Percentiles rank a stretch among this genome's conserved stretches.
These are phyloP conservation scores for Fusarium sulawesiense DNA, from an alignment of 2,329 filamentous ascomycete genomes.

Conservation along the genomic window DNA sequence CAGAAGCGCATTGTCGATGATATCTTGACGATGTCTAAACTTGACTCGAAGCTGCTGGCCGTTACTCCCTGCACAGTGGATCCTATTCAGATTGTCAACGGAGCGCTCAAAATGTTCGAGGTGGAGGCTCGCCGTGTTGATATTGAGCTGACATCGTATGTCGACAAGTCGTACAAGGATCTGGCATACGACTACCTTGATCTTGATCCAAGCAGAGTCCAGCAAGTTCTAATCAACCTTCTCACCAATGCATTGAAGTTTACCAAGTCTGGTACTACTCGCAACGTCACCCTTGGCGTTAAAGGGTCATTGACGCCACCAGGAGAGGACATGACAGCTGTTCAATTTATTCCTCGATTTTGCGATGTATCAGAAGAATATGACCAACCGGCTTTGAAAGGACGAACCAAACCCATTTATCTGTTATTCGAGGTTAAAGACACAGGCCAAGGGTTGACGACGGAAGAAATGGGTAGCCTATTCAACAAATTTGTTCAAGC, in stretches of 20 bases:
- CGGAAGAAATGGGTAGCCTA: conserved; percentile 77
- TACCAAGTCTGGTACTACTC: conserved; percentile 71
- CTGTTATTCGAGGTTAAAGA: conserved; percentile 81
- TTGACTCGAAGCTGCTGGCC: conserved; percentile 79
- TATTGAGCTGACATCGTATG: conserved; percentile 72
- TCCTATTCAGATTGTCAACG: conserved; percentile 73
- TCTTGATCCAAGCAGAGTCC: conserved; percentile 78
- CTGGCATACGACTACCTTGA: conserved; percentile 72
- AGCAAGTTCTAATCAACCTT: conserved; percentile 84
- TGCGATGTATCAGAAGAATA: conserved; percentile 57
- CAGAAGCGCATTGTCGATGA: conserved; percentile 85
- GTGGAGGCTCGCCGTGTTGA: conserved; percentile 76
- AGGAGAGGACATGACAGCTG: conserved; percentile 56
- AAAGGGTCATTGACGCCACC: conserved; percentile 57
- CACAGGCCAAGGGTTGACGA: conserved; percentile 78
- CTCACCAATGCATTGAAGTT: conserved; percentile 87
- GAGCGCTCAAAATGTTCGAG: conserved; percentile 81
- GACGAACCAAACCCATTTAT: conserved; percentile 64
- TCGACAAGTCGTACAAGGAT: conserved; percentile 70
- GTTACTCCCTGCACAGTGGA: conserved; percentile 78
- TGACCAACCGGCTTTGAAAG: conserved; percentile 49
- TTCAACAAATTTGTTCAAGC: conserved; percentile 86
- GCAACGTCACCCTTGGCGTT: conserved; percentile 64
- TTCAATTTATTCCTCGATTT: conserved; percentile 72
- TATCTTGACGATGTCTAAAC: conserved; percentile 77